phyloP scores from a whole-genome alignment of 768 basidiomycete species.

The Cyclocybe aegerita region DNA sequence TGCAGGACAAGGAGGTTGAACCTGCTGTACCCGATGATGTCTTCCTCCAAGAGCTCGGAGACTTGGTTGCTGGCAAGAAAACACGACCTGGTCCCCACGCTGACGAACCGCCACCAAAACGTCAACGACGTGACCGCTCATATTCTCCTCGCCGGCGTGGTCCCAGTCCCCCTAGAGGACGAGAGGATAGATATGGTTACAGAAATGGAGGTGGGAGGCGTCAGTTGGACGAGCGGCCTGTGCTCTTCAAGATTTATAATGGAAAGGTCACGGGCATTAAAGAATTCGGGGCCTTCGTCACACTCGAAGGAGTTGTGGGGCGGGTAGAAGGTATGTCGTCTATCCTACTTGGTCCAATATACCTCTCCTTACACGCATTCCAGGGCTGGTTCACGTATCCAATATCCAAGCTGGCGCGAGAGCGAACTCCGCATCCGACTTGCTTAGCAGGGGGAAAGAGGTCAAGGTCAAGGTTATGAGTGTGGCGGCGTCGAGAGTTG shows the following conservation, averaged over 20 bases:
- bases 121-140: conserved; percentile 55
- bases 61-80: conserved; percentile 80
- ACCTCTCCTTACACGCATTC: neutral
- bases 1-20: conserved; percentile 72
- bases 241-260: conserved; percentile 93
- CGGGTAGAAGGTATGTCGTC: conserved; percentile 78
- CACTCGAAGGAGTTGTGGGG: conserved; percentile 82
- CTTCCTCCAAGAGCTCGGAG: conserved; percentile 86
- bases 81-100: conserved; percentile 40
- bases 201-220: conserved; percentile 38
- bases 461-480: conserved; percentile 99
- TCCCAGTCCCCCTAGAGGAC: conserved; percentile 60
- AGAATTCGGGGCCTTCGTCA: conserved; percentile 96
- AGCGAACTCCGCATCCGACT: conserved; percentile 83
- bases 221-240: conserved; percentile 73
- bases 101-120: conserved; percentile 55
- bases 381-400: conserved; percentile 98
- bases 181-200: conserved; percentile 34
- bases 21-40: conserved; percentile 70
- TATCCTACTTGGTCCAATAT: neutral
- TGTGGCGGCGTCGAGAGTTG: conserved; percentile 74
- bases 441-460: conserved; percentile 78
- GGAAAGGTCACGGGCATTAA: conserved; percentile 84
- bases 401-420: conserved; percentile 85
- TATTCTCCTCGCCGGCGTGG: conserved; percentile 50